Evolutionary conservation across 2,329 filamentous ascomycete species (phyloP).

Genomic region (Davidsoniella virescens): DNA sequence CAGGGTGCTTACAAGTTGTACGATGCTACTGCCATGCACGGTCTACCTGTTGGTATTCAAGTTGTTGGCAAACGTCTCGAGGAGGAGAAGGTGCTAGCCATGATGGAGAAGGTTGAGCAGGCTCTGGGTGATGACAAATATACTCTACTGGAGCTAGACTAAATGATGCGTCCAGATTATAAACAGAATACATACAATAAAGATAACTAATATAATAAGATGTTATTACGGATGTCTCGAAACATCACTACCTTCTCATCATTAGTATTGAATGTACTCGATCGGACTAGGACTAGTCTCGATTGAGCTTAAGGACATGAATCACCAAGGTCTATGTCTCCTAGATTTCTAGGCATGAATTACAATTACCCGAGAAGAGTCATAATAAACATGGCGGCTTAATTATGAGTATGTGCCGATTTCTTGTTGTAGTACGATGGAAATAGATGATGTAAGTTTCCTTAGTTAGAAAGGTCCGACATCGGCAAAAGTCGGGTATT

Average conservation of each 20-base stretch:
- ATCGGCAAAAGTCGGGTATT: constrained; percentile 10
- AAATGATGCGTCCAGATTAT: constrained; percentile 10
- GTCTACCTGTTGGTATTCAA: constrained; percentile 73
- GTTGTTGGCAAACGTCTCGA: constrained; percentile 64
- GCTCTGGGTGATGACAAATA: constrained; percentile 47
- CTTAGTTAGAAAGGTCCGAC: constrained; percentile 13
- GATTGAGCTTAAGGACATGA: too few species aligned
- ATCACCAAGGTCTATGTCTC: too few species aligned
- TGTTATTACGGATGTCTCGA: neutral
- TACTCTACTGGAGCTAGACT: constrained; percentile 32
- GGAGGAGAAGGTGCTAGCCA: constrained; percentile 72
- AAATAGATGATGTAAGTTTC: neutral
- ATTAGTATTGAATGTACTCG: too few species aligned
- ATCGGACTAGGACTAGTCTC: neutral
- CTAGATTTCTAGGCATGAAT: too few species aligned
- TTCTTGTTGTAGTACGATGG: neutral
- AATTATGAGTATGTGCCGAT: neutral
- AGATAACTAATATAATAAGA: constrained; percentile 8
- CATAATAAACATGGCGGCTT: neutral
- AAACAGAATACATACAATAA: neutral
- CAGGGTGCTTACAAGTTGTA: constrained; percentile 76
- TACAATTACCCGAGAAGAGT: too few species aligned
- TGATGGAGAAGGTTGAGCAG: constrained; percentile 65
- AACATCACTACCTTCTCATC: neutral
- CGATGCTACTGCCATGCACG: constrained; percentile 67